These are phyloP conservation scores for Senna siamea DNA, from an alignment of 306 rosid genomes.

Conservation along the genomic window DNA sequence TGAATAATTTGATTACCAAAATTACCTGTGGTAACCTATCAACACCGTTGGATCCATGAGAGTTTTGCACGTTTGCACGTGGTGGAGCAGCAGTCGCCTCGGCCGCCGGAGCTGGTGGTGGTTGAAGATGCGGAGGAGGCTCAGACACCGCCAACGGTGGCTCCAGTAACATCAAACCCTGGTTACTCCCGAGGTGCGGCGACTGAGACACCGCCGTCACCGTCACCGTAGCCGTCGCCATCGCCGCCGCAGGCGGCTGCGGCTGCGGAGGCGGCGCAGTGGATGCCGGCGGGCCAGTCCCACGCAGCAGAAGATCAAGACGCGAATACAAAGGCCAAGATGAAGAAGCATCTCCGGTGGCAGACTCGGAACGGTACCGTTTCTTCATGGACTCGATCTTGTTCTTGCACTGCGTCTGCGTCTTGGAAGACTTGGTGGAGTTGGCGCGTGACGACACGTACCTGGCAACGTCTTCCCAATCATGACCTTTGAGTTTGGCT, in stretches of 20 bases:
- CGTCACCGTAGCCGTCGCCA: not conserved
- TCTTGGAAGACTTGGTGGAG: slow-evolving; percentile 68
- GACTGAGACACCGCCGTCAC: not conserved
- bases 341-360: slow-evolving; percentile 59
- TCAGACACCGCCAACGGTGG: slow-evolving; percentile 47
- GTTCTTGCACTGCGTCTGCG: slow-evolving; percentile 97
- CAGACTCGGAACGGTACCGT: slow-evolving; percentile 78
- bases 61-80: slow-evolving; percentile 54
- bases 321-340: slow-evolving; percentile 90
- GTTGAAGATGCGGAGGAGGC: slow-evolving; percentile 35
- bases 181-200: slow-evolving; percentile 27
- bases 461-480: slow-evolving; percentile 91
- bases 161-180: slow-evolving; percentile 59
- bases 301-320: slow-evolving; percentile 76
- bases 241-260: not conserved
- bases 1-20: too few relatives aligned
- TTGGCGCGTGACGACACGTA: slow-evolving; percentile 70
- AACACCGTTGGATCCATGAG: slow-evolving; percentile 79
- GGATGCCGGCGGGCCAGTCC: slow-evolving; percentile 58
- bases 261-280: not conserved
- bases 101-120: slow-evolving; percentile 18
- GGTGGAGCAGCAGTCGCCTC: slow-evolving; percentile 40
- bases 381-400: slow-evolving; percentile 99
- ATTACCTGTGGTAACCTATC: slow-evolving; percentile 74
- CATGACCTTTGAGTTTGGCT: slow-evolving; percentile 94